phyloP scores from a whole-genome alignment of 2,329 filamentous ascomycete species.

The Shiraia sp. region DNA sequence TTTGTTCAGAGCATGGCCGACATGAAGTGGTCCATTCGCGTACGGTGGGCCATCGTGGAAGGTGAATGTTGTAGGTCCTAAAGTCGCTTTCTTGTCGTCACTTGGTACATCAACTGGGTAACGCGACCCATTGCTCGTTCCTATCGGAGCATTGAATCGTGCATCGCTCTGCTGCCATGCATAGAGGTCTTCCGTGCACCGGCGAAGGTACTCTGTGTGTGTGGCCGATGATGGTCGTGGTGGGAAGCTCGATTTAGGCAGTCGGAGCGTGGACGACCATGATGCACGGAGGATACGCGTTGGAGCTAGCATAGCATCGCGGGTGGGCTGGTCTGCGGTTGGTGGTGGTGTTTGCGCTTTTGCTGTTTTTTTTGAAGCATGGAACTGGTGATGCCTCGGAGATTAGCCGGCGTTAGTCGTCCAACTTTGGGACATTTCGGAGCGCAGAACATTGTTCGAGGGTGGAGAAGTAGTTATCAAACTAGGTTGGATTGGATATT shows the following conservation, averaged over 20 bases:
- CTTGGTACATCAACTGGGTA: background rate
- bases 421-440: too few species aligned
- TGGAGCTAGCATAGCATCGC: constrained; percentile 45
- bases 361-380: constrained; percentile 15
- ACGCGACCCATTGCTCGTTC: background rate
- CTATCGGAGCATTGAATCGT: constrained; percentile 31
- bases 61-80: constrained; percentile 65
- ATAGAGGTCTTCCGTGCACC: constrained; percentile 87
- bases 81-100: background rate
- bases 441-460: too few species aligned
- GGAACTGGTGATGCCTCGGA: constrained; percentile 18
- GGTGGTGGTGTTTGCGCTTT: constrained; percentile 6
- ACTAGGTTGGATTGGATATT: too few species aligned
- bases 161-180: constrained; percentile 71
- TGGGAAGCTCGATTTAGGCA: constrained; percentile 55
- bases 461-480: too few species aligned
- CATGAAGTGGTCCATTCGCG: constrained; percentile 88
- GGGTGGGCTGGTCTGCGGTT: constrained; percentile 18
- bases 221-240: constrained; percentile 45
- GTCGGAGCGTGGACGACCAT: constrained; percentile 52
- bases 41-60: constrained; percentile 97
- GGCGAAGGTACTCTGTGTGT: constrained; percentile 62
- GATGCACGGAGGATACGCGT: constrained; percentile 44
- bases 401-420: constrained; percentile 11
- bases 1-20: constrained; percentile 96